Evolutionary conservation across 441 rosid species (phyloP).

Genomic region (Gossypium gossypioides): DNA sequence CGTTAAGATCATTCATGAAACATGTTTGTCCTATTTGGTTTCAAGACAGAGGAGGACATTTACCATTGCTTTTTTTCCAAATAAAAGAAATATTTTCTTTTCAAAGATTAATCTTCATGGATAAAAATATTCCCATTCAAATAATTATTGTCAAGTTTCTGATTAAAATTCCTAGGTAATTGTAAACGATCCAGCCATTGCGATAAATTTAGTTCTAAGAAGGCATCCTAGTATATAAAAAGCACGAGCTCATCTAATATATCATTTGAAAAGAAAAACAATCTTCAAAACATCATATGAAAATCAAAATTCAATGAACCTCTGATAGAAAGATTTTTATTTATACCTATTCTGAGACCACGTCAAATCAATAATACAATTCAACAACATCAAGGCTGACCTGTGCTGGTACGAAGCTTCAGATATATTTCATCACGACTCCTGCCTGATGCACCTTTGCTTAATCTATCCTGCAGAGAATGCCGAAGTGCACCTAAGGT

Average conservation of each 20-base stretch:
- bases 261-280: not conserved
- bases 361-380: not conserved
- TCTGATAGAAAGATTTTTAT: not conserved
- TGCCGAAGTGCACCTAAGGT: constrained; percentile 77
- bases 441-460: constrained; percentile 76
- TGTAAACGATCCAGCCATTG: not conserved
- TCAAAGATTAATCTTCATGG: not conserved
- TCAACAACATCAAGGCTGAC: constrained; percentile 21
- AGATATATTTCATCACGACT: constrained; percentile 74
- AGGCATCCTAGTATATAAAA: not conserved
- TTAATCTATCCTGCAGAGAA: constrained; percentile 78
- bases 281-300: not conserved
- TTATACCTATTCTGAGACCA: not conserved
- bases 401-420: constrained; percentile 81
- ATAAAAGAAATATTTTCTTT: not conserved
- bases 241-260: not conserved
- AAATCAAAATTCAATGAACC: not conserved
- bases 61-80: not conserved
- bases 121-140: not conserved
- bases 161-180: not conserved
- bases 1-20: not conserved
- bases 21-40: not conserved
- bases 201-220: not conserved
- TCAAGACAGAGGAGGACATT: not conserved
- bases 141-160: not conserved